Conservation (phyloP, 257 asterid species). For the Plantago elongata region DNA sequence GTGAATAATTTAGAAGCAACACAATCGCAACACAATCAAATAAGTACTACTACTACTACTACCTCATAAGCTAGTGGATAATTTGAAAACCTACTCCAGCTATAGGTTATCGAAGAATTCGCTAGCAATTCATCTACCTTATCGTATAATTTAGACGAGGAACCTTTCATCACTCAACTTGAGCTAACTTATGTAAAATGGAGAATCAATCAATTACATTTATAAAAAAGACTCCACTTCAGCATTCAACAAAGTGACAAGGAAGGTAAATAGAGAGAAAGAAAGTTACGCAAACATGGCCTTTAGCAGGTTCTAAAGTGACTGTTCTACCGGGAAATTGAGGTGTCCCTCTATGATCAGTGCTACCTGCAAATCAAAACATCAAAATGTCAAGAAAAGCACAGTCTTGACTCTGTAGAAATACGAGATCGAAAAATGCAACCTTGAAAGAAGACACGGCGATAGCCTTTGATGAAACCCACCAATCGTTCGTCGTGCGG, state of each 20-base stretch:
- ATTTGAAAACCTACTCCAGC: too few species aligned
- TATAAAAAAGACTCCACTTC: too few species aligned
- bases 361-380: conserved; percentile 54
- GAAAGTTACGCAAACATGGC: conserved; percentile 62
- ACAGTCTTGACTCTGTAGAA: not conserved
- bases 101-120: too few species aligned
- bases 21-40: not conserved
- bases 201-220: too few species aligned
- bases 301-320: conserved; percentile 82
- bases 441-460: conserved; percentile 97
- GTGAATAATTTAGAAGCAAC: not conserved
- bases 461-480: conserved; percentile 79
- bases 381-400: not conserved
- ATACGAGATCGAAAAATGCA: not conserved
- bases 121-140: too few species aligned
- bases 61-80: too few species aligned
- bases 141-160: too few species aligned
- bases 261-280: not conserved
- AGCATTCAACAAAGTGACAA: not conserved
- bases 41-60: too few species aligned
- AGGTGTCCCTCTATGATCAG: conserved; percentile 96
- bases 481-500: conserved; percentile 67
- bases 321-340: conserved; percentile 92
- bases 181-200: too few species aligned
- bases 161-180: too few species aligned